These are phyloP conservation scores for Pyrenopolyporus hunteri DNA, from an alignment of 495 filamentous ascomycete genomes.

Conservation along the genomic window DNA sequence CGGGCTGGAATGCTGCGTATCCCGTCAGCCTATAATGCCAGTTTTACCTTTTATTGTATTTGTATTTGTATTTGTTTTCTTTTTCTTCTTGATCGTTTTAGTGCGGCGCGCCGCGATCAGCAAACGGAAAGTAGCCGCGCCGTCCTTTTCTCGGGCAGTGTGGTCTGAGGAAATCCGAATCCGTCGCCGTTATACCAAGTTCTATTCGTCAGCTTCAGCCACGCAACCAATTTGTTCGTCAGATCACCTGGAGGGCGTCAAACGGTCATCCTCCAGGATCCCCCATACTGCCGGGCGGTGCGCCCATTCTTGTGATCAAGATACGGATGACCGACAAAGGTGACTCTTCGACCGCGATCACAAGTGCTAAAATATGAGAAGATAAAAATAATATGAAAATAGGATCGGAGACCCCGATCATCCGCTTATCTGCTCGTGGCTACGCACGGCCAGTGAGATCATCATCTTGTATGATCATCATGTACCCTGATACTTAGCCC, in stretches of 20 bases:
- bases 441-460: not conserved
- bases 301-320: constrained; percentile 20
- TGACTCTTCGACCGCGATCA: constrained; percentile 10
- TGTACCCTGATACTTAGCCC: constrained; percentile 14
- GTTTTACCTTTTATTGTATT: not conserved
- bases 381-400: constrained; percentile 1
- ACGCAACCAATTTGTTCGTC: constrained; percentile 4
- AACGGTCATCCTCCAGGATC: constrained; percentile 27
- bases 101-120: too few relatives aligned
- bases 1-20: too few relatives aligned
- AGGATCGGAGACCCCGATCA: constrained; percentile 8
- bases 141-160: constrained; percentile 4
- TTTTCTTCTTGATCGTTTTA: too few relatives aligned
- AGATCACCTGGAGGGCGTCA: constrained; percentile 12
- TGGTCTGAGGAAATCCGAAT: constrained; percentile 15
- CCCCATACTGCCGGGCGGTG: constrained; percentile 8
- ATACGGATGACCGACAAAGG: constrained; percentile 2
- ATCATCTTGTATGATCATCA: not conserved
- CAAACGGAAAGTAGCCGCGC: not conserved
- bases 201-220: constrained; percentile 14
- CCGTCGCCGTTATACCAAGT: not conserved
- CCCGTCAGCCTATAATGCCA: not conserved
- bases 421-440: not conserved
- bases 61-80: not conserved
- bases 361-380: constrained; percentile 1